Evolutionary conservation across 495 filamentous ascomycete genomes (phyloP).

Genomic region (Xylaria acuta): DNA sequence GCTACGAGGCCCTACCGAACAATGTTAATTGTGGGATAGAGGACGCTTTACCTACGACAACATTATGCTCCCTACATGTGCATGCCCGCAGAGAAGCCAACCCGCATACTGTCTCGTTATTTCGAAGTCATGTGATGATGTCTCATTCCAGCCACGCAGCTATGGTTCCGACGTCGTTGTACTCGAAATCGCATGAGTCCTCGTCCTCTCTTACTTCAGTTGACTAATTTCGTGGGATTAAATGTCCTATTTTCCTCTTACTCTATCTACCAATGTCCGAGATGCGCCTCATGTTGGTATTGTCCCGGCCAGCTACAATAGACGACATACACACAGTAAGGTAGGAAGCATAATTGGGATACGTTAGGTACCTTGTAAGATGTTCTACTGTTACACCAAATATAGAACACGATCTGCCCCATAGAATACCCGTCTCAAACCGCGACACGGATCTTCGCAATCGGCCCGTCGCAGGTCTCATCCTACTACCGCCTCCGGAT

Average conservation of each 20-base stretch:
- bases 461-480: not conserved
- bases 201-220: not conserved
- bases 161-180: not conserved
- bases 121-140: not conserved
- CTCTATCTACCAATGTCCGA: not conserved
- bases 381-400: not conserved
- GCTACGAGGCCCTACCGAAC: not conserved
- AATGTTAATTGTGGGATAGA: not conserved
- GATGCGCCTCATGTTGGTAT: too few species aligned
- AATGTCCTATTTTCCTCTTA: not conserved
- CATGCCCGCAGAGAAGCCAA: not conserved
- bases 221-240: not conserved
- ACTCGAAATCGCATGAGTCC: not conserved
- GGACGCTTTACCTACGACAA: not conserved
- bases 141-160: not conserved
- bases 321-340: not conserved
- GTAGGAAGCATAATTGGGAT: not conserved
- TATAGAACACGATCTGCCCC: not conserved
- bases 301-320: too few species aligned
- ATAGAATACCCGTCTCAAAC: not conserved
- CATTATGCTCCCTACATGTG: not conserved
- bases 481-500: not conserved
- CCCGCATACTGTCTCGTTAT: not conserved
- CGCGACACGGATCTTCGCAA: not conserved
- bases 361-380: not conserved